Evolutionary conservation across 2,329 filamentous ascomycete genomes (phyloP), one percentile per base, ranked within the genome.

Genomic region (Beauveria caledonica): DNA sequence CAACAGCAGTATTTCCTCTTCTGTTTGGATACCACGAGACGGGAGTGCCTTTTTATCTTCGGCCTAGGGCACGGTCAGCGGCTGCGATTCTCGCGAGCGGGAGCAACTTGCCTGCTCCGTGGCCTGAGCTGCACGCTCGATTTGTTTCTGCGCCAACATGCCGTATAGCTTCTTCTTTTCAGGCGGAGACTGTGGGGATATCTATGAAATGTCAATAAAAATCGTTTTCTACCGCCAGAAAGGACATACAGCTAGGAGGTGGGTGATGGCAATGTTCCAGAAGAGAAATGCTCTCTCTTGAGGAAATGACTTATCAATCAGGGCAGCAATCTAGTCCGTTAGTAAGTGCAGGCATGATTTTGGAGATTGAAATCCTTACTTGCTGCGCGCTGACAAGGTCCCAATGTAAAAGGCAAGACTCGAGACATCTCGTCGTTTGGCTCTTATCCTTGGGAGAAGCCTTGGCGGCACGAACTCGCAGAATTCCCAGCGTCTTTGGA

Each of bases 371-470:
- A 2, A 13, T 19, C 21, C 69, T 62, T 70, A 83, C 81, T 73
- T 83, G 80, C 68, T 85, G 82, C 2, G 81, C 80, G 65, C 80
- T 82, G 60, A 76, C 72, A 59, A 84, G 74, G 64, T 86, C 83
- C 75, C 80, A 82, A 57, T 81, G 74, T 62, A 78, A 70, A 58
- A 85, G 66, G 64, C 82, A 85, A 9, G 78, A 76, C 64, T 81
- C 76, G 49, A 85, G 71, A 61, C 78, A 83, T 48, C 72, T 73
- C 9, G 74, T 71, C 5, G 71, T 76, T 19, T 68, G 67, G 33
- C 66, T 68, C 63, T 74, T 77, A 61, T 79, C 76, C 64, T 77
- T 79, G 11, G 80, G 77, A n/a, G 76, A 71, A 9, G 79, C 77
- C 69, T 85, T 85, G 52, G 78, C 81, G 51, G 80, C 75, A 36